phyloP scores from a whole-genome alignment of 2,329 filamentous ascomycete genomes.

The Colletotrichum noveboracense region DNA sequence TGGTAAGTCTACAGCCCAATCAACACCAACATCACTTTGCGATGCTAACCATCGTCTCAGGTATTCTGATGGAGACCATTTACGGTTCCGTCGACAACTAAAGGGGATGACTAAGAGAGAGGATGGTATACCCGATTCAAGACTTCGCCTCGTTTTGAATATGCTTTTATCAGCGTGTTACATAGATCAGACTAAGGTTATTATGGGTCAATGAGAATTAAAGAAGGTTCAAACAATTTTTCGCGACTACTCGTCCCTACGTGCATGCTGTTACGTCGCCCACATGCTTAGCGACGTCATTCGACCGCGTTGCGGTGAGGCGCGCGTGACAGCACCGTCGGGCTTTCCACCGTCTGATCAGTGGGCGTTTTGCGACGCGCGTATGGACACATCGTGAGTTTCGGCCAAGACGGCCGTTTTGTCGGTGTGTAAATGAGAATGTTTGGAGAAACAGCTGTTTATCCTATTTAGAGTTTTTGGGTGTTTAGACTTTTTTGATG shows the following conservation, averaged over 20 bases:
- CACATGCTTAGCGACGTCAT: not conserved
- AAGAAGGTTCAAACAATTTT: slow-evolving; percentile 3
- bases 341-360: not conserved
- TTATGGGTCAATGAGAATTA: slow-evolving; percentile 18
- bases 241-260: not conserved
- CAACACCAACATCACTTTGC: not conserved
- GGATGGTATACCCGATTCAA: slow-evolving; percentile 22
- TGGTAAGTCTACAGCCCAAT: not conserved
- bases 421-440: not conserved
- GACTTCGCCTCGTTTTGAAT: slow-evolving; percentile 12
- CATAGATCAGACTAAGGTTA: slow-evolving; percentile 20
- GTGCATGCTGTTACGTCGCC: not conserved
- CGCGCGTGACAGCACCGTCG: not conserved
- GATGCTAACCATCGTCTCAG: not conserved
- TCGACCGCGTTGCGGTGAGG: not conserved
- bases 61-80: slow-evolving; percentile 24
- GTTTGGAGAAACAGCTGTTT: not conserved
- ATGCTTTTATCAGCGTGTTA: slow-evolving; percentile 23
- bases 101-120: not conserved
- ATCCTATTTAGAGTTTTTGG: not conserved
- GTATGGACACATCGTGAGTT: not conserved
- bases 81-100: slow-evolving; percentile 20
- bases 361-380: not conserved
- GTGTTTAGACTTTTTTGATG: not conserved
- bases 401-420: not conserved